Evolutionary conservation across 164 flowering plant genomes (phyloP).

Genomic region (Kingdonia uniflora): DNA sequence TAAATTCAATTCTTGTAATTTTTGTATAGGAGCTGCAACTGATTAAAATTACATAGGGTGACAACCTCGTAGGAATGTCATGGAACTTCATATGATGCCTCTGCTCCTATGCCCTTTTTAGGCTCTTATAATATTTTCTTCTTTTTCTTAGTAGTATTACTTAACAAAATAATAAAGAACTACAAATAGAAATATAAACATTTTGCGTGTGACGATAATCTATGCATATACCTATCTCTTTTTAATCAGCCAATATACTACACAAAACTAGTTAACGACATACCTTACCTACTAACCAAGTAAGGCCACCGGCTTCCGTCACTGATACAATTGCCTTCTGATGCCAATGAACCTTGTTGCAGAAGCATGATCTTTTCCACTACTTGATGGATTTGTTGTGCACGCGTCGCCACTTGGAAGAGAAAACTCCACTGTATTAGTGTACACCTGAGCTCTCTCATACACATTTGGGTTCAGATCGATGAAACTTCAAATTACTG

Average conservation of each 20-base stretch:
- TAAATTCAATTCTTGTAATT: too few species aligned
- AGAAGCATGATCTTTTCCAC: slow-evolving; percentile 14
- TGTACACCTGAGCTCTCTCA: slow-evolving; percentile 27
- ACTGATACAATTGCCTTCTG: slow-evolving; percentile 75
- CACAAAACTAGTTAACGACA: slow-evolving; percentile 21
- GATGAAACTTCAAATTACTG: slow-evolving; percentile 56
- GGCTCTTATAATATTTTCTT: too few species aligned
- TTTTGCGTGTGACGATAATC: too few species aligned
- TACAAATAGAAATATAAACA: too few species aligned
- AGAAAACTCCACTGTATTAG: slow-evolving; percentile 17
- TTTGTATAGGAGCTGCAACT: too few species aligned
- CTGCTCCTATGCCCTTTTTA: too few species aligned
- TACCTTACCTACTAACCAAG: slow-evolving; percentile 99
- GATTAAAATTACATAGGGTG: too few species aligned
- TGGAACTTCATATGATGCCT: too few species aligned
- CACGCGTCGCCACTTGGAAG: slow-evolving; percentile 15
- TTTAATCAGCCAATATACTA: slow-evolving; percentile 1
- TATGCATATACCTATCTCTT: background rate
- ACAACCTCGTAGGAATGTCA: too few species aligned
- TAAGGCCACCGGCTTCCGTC: slow-evolving; percentile 99
- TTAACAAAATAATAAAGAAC: too few species aligned
- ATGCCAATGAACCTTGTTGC: slow-evolving; percentile 61
- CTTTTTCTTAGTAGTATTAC: too few species aligned
- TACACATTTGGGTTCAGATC: slow-evolving; percentile 32
- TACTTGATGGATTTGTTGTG: slow-evolving; percentile 23